Percentiles rank a stretch among this genome's conserved stretches.
phyloP scores from a whole-genome alignment of 495 filamentous ascomycete genomes.

The Hyaloscypha variabilis region DNA sequence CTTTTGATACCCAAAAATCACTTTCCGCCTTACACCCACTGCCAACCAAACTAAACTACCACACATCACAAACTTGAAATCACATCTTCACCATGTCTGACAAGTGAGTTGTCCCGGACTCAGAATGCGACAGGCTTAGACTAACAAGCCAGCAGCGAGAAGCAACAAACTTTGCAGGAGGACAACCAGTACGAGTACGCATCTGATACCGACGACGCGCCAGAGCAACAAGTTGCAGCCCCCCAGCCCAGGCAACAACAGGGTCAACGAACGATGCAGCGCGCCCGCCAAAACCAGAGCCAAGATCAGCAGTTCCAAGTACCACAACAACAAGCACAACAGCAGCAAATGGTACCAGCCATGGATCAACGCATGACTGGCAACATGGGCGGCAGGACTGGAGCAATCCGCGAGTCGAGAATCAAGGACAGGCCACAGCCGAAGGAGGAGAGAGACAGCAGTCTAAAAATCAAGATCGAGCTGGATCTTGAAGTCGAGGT shows the following conservation, averaged over 20 bases:
- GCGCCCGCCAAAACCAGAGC: constrained; percentile 18
- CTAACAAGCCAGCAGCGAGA: constrained; percentile 23
- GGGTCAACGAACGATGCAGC: constrained; percentile 32
- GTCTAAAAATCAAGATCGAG: constrained; percentile 35
- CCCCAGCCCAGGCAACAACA: constrained; percentile 8
- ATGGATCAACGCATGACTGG: constrained; percentile 26
- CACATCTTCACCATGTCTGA: constrained; percentile 20
- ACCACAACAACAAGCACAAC: constrained; percentile 9
- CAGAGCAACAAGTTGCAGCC: constrained; percentile 7
- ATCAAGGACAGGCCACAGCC: constrained; percentile 33
- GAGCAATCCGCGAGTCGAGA: constrained; percentile 32
- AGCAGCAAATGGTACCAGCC: constrained; percentile 14
- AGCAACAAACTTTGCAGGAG: constrained; percentile 20
- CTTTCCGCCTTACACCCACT: background rate
- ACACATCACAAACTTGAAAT: background rate
- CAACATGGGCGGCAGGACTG: constrained; percentile 29
- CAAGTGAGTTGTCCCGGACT: constrained; percentile 4
- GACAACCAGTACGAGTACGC: constrained; percentile 26
- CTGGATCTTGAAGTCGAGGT: constrained; percentile 36
- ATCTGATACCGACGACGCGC: constrained; percentile 35
- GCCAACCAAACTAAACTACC: background rate
- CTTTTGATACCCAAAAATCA: constrained; percentile 4
- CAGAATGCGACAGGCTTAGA: background rate
- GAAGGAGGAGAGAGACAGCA: constrained; percentile 28
- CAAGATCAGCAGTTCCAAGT: constrained; percentile 6